Evolutionary conservation across 139 green algal species (phyloP).

Genomic region (Coccomyxa sp.): DNA sequence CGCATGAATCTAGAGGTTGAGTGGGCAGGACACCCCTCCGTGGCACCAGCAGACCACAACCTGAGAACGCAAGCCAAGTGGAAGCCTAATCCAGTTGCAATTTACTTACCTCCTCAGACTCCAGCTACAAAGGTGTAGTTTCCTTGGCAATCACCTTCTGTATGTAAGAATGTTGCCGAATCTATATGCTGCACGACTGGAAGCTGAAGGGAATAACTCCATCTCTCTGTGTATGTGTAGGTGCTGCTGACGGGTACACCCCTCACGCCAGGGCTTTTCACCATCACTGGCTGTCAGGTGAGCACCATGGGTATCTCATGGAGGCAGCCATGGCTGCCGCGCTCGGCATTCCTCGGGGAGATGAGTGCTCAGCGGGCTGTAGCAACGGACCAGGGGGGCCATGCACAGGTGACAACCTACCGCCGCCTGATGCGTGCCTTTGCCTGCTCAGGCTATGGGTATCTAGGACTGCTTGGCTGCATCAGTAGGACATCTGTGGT

Average conservation of each 20-base stretch:
- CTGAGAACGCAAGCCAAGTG: slow-evolving; percentile 5
- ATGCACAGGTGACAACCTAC: neutral
- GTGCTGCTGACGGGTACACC: slow-evolving; percentile 39
- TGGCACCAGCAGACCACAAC: slow-evolving; percentile 27
- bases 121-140: slow-evolving; percentile 11
- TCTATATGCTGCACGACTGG: neutral
- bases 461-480: neutral
- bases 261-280: slow-evolving; percentile 37
- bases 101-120: slow-evolving; percentile 18
- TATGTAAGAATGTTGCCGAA: slow-evolving; percentile 24
- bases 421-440: neutral
- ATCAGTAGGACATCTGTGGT: neutral
- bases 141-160: neutral
- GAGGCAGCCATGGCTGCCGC: slow-evolving; percentile 34
- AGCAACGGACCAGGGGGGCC: neutral
- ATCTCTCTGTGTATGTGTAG: neutral
- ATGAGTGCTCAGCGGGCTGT: neutral
- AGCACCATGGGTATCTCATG: slow-evolving; percentile 39
- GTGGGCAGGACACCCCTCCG: slow-evolving; percentile 17
- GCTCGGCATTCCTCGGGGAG: slow-evolving; percentile 3
- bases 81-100: slow-evolving; percentile 7
- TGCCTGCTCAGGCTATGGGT: neutral
- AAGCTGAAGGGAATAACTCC: neutral
- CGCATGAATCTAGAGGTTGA: slow-evolving; percentile 24
- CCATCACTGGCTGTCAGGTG: slow-evolving; percentile 39